Conservation (phyloP, 164 flowering plant genomes). For the Nelumbo lutea region DNA sequence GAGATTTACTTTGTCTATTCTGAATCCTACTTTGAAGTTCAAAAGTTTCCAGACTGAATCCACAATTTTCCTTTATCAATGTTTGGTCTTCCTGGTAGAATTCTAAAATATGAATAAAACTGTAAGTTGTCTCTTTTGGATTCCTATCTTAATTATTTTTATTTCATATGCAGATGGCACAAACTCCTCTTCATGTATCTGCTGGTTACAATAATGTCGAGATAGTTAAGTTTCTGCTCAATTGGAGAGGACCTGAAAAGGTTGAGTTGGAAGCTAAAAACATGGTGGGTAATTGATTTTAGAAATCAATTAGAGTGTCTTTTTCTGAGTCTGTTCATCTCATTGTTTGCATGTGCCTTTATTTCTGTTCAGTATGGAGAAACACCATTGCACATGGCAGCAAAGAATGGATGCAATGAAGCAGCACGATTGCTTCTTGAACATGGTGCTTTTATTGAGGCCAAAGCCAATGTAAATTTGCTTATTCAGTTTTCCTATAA, state of each 20-base stretch:
- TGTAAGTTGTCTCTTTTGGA: background rate
- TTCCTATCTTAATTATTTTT: background rate
- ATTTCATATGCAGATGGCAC: slow-evolving; percentile 63
- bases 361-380: slow-evolving; percentile 77
- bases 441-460: slow-evolving; percentile 78
- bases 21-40: too few species aligned
- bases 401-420: slow-evolving; percentile 90
- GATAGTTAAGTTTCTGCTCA: slow-evolving; percentile 65
- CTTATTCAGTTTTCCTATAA: background rate
- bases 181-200: slow-evolving; percentile 93
- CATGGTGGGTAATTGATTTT: slow-evolving; percentile 47
- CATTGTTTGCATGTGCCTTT: background rate
- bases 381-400: slow-evolving; percentile 98
- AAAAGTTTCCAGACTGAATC: too few species aligned
- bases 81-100: too few species aligned
- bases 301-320: background rate
- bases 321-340: slow-evolving; percentile 1
- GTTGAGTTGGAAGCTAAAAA: slow-evolving; percentile 90
- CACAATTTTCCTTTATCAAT: too few species aligned
- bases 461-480: slow-evolving; percentile 77
- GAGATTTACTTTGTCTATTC: too few species aligned
- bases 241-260: slow-evolving; percentile 58
- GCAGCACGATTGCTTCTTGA: slow-evolving; percentile 75
- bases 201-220: slow-evolving; percentile 72
- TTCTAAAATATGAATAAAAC: too few species aligned